phyloP scores from a whole-genome alignment of 768 basidiomycete species.

The Symmetrospora coprosmae region DNA sequence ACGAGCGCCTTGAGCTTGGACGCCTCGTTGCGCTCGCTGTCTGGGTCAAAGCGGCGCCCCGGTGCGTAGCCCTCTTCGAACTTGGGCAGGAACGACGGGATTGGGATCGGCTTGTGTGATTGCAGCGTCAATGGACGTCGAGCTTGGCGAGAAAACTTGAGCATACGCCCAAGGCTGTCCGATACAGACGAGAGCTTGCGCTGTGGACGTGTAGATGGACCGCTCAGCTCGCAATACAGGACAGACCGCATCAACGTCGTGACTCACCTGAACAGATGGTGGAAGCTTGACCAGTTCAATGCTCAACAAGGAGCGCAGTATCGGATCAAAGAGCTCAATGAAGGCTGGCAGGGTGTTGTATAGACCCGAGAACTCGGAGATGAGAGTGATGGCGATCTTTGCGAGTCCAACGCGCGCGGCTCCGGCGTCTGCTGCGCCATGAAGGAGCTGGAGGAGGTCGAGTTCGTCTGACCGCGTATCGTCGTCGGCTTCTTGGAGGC shows the following conservation, averaged over 20 bases:
- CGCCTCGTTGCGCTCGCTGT: conserved; percentile 74
- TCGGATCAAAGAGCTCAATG: conserved; percentile 66
- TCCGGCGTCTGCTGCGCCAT: no score
- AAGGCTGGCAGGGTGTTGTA: conserved; percentile 43
- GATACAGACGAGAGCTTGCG: conserved; percentile 2
- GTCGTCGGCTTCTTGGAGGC: no score
- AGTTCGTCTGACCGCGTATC: no score
- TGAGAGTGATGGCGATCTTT: conserved; percentile 44
- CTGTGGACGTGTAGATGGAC: no score
- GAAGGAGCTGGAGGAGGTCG: no score
- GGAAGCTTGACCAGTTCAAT: conserved; percentile 44
- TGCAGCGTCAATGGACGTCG: conserved; percentile 72
- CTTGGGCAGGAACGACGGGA: conserved; percentile 81
- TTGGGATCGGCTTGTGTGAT: conserved; percentile 89
- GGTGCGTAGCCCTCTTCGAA: conserved; percentile 51
- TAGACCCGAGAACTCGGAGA: conserved; percentile 45
- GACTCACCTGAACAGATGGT: conserved; percentile 47
- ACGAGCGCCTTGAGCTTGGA: conserved; percentile 72
- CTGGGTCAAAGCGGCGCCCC: conserved; percentile 57
- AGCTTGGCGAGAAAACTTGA: conserved; percentile 38
- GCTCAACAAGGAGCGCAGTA: conserved; percentile 47
- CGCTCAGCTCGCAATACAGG: no score
- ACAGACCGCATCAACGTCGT: no score
- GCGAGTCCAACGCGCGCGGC: no score
- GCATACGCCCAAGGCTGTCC: conserved; percentile 18